Percentiles rank a stretch among this genome's conserved stretches.
Evolutionary conservation across 2,329 filamentous ascomycete genomes (phyloP).

Genomic region (Fusarium nanum): DNA sequence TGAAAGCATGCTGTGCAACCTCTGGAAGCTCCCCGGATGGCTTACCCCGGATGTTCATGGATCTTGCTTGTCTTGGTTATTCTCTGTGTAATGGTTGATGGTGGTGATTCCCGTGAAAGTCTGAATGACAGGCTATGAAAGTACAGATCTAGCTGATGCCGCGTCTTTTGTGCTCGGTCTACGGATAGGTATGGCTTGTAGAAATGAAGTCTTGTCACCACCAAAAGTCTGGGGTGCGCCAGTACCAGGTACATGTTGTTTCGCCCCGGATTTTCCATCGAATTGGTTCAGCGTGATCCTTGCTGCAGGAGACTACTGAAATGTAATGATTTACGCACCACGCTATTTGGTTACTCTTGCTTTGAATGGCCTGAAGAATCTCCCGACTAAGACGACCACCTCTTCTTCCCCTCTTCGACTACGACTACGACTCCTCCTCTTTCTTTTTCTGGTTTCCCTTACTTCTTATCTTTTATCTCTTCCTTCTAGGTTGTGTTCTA

Average conservation of each 20-base stretch:
- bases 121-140: neutral
- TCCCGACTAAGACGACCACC: neutral
- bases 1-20: slow-evolving; percentile 26
- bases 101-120: neutral
- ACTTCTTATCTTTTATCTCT: neutral
- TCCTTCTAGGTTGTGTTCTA: neutral
- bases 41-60: slow-evolving; percentile 41
- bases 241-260: slow-evolving; percentile 1
- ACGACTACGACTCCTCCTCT: slow-evolving; percentile 9
- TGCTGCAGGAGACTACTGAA: slow-evolving; percentile 34
- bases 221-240: neutral
- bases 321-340: slow-evolving; percentile 6
- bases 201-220: neutral
- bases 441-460: slow-evolving; percentile 2
- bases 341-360: slow-evolving; percentile 23
- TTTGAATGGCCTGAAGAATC: slow-evolving; percentile 7
- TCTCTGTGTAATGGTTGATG: neutral
- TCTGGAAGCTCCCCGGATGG: slow-evolving; percentile 32
- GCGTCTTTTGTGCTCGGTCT: slow-evolving; percentile 32
- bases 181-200: slow-evolving; percentile 19
- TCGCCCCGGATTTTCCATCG: slow-evolving; percentile 47
- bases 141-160: neutral
- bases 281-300: slow-evolving; percentile 47
- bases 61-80: slow-evolving; percentile 2
- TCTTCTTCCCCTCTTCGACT: slow-evolving; percentile 28